Evolutionary conservation across 257 asterid species (phyloP).

Genomic region (Penstemon barbatus): DNA sequence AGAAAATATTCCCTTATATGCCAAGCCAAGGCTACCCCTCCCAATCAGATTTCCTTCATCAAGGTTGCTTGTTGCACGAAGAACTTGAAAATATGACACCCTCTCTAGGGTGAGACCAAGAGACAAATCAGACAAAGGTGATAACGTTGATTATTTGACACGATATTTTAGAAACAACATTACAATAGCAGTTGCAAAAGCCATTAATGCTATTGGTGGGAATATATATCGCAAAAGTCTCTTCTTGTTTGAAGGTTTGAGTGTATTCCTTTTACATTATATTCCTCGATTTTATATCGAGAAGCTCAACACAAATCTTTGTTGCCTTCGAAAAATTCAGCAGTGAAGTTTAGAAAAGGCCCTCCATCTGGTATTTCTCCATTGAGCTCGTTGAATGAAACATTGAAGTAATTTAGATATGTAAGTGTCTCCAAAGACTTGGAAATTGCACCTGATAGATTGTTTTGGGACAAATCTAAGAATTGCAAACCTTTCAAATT

Average conservation of each 20-base stretch:
- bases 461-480: conserved; percentile 11
- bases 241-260: neutral
- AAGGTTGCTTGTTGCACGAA: conserved; percentile 2
- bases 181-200: neutral
- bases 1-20: conserved; percentile 9
- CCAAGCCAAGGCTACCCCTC: conserved; percentile 16
- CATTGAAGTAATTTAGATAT: neutral
- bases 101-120: neutral
- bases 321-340: conserved; percentile 4
- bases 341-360: conserved; percentile 5
- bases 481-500: conserved; percentile 1
- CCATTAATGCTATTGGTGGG: neutral
- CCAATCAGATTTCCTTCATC: neutral
- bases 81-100: conserved; percentile 3
- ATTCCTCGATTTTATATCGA: neutral
- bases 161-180: neutral
- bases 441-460: neutral
- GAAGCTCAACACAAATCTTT: neutral
- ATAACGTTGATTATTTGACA: neutral
- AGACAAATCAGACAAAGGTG: too few relatives aligned
- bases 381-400: conserved; percentile 8
- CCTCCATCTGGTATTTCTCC: conserved; percentile 21
- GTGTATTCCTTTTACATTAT: neutral
- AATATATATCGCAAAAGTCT: conserved; percentile 2
- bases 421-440: neutral